Evolutionary conservation across 2,329 filamentous ascomycete species (phyloP).

Genomic region (Tolypocladium tropicale): DNA sequence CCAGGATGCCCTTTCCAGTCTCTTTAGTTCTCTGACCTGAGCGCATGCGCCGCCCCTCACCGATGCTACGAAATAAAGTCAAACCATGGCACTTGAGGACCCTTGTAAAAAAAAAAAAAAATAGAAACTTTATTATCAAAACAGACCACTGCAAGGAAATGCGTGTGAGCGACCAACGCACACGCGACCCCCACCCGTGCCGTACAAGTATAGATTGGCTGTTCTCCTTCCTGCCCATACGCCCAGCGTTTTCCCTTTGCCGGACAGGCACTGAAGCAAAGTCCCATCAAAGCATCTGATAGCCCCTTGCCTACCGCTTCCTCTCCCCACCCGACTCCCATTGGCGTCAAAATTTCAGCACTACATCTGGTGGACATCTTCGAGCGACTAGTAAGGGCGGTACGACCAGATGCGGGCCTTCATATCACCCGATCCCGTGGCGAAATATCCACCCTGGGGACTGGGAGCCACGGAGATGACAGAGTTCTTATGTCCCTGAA

Average conservation of each 20-base stretch:
- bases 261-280: constrained; percentile 1
- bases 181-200: constrained; percentile 10
- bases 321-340: not conserved
- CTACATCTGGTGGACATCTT: not conserved
- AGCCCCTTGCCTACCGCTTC: constrained; percentile 2
- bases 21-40: constrained; percentile 49
- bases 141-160: not conserved
- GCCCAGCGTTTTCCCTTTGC: constrained; percentile 8
- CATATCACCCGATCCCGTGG: constrained; percentile 95
- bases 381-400: constrained; percentile 30
- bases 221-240: constrained; percentile 15
- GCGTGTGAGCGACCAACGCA: not conserved
- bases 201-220: constrained; percentile 14
- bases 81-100: too few relatives aligned
- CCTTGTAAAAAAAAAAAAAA: too few relatives aligned
- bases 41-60: not conserved
- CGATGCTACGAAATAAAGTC: not conserved
- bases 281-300: constrained; percentile 1
- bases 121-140: constrained; percentile 15
- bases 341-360: not conserved
- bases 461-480: constrained; percentile 96
- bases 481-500: constrained; percentile 97
- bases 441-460: constrained; percentile 79
- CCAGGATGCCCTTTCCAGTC: constrained; percentile 59
- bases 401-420: constrained; percentile 96